phyloP scores from a whole-genome alignment of 768 basidiomycete species.

The Rhizopogon vulgaris region DNA sequence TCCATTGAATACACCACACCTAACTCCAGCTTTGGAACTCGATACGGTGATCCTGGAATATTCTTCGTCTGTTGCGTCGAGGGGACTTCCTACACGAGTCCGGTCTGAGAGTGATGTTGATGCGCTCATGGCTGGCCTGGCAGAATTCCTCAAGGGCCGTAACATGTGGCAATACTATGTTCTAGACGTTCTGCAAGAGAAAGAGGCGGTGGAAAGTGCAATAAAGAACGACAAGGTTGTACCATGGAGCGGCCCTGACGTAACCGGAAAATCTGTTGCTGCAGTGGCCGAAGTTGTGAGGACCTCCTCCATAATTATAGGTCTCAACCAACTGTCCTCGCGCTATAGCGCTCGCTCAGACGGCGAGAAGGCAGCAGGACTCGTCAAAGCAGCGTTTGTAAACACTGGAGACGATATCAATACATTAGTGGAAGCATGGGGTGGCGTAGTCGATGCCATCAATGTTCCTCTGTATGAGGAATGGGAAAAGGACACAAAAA shows the following conservation, averaged over 20 bases:
- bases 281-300: conserved; percentile 66
- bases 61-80: conserved; percentile 55
- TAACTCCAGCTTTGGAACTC: conserved; percentile 87
- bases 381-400: conserved; percentile 63
- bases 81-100: conserved; percentile 69
- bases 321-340: conserved; percentile 52
- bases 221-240: conserved; percentile 30
- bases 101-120: conserved; percentile 64
- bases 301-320: conserved; percentile 46
- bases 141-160: conserved; percentile 51
- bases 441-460: conserved; percentile 71
- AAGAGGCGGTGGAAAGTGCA: conserved; percentile 39
- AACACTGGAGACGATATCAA: conserved; percentile 40
- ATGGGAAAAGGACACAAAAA: conserved; percentile 77
- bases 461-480: conserved; percentile 87
- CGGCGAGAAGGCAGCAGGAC: conserved; percentile 59
- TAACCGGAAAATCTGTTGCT: conserved; percentile 52
- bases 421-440: conserved; percentile 67
- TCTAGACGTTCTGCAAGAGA: conserved; percentile 64
- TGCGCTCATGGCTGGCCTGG: conserved; percentile 56
- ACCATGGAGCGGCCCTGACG: conserved; percentile 55
- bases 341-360: conserved; percentile 67
- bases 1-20: conserved; percentile 85
- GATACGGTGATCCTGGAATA: conserved; percentile 84
- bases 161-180: conserved; percentile 95